Base-by-base conservation (phyloP, 495 filamentous ascomycete species). In the Penicillium coffeae region DNA sequence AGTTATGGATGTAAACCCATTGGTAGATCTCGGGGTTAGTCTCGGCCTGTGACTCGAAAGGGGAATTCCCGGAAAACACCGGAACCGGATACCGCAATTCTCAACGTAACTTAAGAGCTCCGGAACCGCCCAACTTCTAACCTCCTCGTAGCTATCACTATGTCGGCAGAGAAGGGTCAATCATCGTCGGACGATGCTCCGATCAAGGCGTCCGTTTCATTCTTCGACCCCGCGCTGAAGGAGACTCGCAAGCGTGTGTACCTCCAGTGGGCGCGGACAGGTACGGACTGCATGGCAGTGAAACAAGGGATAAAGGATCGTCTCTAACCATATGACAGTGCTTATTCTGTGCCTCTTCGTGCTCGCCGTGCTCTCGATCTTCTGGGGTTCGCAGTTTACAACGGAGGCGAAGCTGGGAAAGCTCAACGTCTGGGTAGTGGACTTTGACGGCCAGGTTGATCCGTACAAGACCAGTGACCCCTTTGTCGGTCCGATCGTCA, bases 391-490 rank as follows among this genome's bases (percentile, higher is more conserved):
- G 3, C 70, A 84, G 19, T 82, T 65, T 55, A 52, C 64, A 32
- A 70, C 76, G 18, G 68, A 80, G 37, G 38, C 69, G 18, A 82
- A 79, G 15, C 55, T 74, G 16, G 63, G 63, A 1, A 56, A 59
- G 0, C 66, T 87, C 12, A 69, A 64, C 3, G 71, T 86, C n/a
- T 79, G 70, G 58, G 76, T 87, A 0, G 82, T 87, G 38, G 81
- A 87, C 55, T 85, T 86, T 50, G 84, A 87, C 54, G 75, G 73
- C 9, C 66, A 76, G 47, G 63, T 78, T 5, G 68, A 74, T 9
- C 78, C 80, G 15, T 83, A 81, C 50, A 41, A 49, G 14, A 62
- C 54, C 37, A 63, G 67, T 25, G 57, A 71, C 21, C 68, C 81
- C 0, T 52, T 86, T 12, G 70, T 87, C 19, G 83, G 83, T 1